phyloP scores from a whole-genome alignment of 345 rosid genomes.

The Salix viminalis region DNA sequence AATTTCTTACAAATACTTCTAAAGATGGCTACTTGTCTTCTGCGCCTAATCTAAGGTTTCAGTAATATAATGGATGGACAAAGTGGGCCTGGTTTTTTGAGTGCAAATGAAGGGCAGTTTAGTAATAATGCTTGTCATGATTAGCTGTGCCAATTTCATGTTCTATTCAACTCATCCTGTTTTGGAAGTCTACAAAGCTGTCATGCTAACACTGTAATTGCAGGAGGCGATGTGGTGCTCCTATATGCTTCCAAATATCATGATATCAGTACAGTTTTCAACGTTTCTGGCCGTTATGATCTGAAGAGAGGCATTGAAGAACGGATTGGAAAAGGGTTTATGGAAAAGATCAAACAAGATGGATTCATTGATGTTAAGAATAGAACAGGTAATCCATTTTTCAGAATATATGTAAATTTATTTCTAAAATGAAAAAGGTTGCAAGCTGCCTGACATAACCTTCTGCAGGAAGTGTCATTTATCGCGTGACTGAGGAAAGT shows the following conservation, averaged over 20 bases:
- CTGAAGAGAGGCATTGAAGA: slow-evolving; percentile 22
- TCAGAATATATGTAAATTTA: not conserved
- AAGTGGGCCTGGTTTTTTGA: not conserved
- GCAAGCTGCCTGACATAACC: not conserved
- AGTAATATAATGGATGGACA: too few relatives aligned
- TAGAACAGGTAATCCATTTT: slow-evolving; percentile 13
- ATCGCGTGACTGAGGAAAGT: slow-evolving; percentile 15
- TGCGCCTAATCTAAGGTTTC: too few relatives aligned
- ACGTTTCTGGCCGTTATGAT: slow-evolving; percentile 34
- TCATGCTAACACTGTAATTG: not conserved
- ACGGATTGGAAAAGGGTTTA: slow-evolving; percentile 16
- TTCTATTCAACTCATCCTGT: slow-evolving; percentile 2
- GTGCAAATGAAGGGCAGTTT: not conserved
- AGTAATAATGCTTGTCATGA: slow-evolving; percentile 1
- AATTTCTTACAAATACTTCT: too few relatives aligned
- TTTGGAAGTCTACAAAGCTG: not conserved
- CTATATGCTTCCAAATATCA: slow-evolving; percentile 33
- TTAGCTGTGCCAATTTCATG: not conserved
- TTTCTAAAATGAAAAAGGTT: not conserved
- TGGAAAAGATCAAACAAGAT: slow-evolving; percentile 25
- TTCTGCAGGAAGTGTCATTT: slow-evolving; percentile 13
- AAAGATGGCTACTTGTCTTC: too few relatives aligned
- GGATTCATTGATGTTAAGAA: slow-evolving; percentile 23
- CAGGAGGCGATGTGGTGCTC: slow-evolving; percentile 26
- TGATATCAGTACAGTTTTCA: slow-evolving; percentile 19